A percentile compares a stretch with the other conserved stretches of the same genome.
phyloP scores from a whole-genome alignment of 2,329 filamentous ascomycete species.

The Corynespora cassiicola region DNA sequence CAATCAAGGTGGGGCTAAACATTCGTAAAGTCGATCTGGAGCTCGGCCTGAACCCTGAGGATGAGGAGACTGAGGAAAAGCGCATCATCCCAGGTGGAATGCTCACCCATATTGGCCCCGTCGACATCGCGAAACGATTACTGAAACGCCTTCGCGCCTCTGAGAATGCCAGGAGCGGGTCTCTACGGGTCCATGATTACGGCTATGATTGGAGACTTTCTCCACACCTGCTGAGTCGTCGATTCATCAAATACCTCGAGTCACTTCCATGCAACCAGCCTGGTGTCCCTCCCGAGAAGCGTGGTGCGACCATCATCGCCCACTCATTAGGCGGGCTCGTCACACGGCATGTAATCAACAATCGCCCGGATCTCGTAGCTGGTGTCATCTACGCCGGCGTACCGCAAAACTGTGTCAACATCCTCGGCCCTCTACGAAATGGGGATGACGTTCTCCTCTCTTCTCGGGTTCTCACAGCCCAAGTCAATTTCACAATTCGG shows the following conservation, averaged over 20 bases:
- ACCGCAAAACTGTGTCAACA: conserved; percentile 87
- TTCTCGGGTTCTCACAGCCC: conserved; percentile 86
- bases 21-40: conserved; percentile 91
- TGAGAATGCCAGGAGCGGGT: conserved; percentile 74
- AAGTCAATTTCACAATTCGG: conserved; percentile 90
- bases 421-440: conserved; percentile 85
- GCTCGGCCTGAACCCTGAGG: conserved; percentile 79
- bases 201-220: conserved; percentile 95
- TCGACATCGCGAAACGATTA: conserved; percentile 84
- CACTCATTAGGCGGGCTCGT: conserved; percentile 90
- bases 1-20: conserved; percentile 90
- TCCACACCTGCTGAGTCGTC: conserved; percentile 74
- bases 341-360: conserved; percentile 85
- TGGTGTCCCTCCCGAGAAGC: conserved; percentile 57
- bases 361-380: conserved; percentile 81
- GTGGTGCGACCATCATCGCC: conserved; percentile 81
- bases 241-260: conserved; percentile 76
- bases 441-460: conserved; percentile 93
- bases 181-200: conserved; percentile 83
- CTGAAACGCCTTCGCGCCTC: conserved; percentile 78
- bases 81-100: conserved; percentile 86
- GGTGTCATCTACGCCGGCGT: conserved; percentile 87
- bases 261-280: conserved; percentile 75
- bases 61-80: conserved; percentile 83
- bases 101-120: conserved; percentile 88